phyloP scores from a whole-genome alignment of 2,329 filamentous ascomycete species.

The Ophiostoma pallidulum region DNA sequence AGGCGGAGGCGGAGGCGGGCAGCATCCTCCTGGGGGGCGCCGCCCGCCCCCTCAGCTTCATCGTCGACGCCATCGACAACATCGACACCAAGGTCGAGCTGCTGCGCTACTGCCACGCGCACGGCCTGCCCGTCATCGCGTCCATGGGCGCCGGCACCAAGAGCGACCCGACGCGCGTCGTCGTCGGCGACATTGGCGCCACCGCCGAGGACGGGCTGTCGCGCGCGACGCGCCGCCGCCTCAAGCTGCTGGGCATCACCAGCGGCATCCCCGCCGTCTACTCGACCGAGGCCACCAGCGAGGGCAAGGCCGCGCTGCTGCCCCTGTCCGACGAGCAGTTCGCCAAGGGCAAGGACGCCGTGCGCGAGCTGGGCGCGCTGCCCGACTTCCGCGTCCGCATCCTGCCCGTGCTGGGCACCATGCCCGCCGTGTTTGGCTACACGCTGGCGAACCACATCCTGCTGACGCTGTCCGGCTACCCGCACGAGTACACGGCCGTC shows the following conservation, averaged over 20 bases:
- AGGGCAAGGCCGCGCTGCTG: conserved; percentile 82
- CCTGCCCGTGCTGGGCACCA: conserved; percentile 85
- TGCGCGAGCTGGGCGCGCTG: conserved; percentile 78
- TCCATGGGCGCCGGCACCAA: conserved; percentile 97
- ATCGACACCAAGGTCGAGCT: conserved; percentile 93
- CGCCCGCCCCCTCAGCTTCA: conserved; percentile 55
- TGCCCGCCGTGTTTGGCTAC: conserved; percentile 94
- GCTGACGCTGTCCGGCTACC: conserved; percentile 68
- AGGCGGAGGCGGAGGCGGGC: conserved; percentile 32
- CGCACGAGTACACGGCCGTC: conserved; percentile 68
- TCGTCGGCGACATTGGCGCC: conserved; percentile 81
- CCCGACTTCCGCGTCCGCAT: conserved; percentile 94
- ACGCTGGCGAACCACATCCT: conserved; percentile 90
- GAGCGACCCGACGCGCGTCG: conserved; percentile 71
- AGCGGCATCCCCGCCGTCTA: conserved; percentile 86
- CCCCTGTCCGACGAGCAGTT: conserved; percentile 85
- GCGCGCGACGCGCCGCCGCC: conserved; percentile 66
- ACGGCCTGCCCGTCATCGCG: conserved; percentile 73
- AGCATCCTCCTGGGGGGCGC: neutral
- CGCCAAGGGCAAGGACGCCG: conserved; percentile 59
- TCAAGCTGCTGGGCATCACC: conserved; percentile 69
- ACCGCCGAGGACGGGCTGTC: conserved; percentile 86
- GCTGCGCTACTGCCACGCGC: conserved; percentile 74
- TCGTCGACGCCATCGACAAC: conserved; percentile 98
- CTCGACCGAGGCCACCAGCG: conserved; percentile 65